These are phyloP conservation scores for Cladophialophora immunda DNA, from an alignment of 2,329 filamentous ascomycete species.

Conservation along the genomic window DNA sequence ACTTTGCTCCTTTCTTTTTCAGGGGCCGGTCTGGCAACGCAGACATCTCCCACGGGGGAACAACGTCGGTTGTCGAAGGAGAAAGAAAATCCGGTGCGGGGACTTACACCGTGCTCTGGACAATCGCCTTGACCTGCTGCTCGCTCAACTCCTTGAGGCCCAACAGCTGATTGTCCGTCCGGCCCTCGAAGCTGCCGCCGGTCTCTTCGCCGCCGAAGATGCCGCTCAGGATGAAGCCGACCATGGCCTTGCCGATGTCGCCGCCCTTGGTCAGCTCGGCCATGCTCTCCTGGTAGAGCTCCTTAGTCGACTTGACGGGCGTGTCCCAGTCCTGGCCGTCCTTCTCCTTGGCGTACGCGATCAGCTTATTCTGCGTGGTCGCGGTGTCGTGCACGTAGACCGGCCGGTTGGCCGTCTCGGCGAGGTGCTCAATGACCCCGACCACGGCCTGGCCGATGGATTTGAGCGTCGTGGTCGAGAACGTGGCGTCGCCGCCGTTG, in stretches of 20 bases:
- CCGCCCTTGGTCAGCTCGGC: conserved; percentile 43
- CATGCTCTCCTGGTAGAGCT: conserved; percentile 42
- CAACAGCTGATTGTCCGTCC: conserved; percentile 51
- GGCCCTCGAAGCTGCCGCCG: conserved; percentile 42
- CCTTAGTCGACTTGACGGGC: conserved; percentile 24
- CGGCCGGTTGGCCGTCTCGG: conserved; percentile 62
- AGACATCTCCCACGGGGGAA: not conserved
- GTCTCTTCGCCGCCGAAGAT: conserved; percentile 47
- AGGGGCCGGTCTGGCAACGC: not conserved
- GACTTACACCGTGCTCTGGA: conserved; percentile 33
- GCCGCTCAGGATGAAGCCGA: conserved; percentile 44
- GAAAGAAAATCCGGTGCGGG: not conserved
- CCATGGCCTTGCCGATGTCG: conserved; percentile 37
- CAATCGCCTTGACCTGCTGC: conserved; percentile 45
- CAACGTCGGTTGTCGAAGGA: not conserved
- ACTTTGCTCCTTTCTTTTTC: not conserved
- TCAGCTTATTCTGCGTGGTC: conserved; percentile 56
- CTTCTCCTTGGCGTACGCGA: conserved; percentile 47
- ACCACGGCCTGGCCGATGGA: conserved; percentile 60
- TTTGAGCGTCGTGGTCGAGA: conserved; percentile 60
- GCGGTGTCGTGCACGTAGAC: conserved; percentile 58
- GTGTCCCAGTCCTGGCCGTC: conserved; percentile 39
- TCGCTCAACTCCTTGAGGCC: conserved; percentile 48
- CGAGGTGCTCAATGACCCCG: conserved; percentile 58
- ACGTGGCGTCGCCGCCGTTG: conserved; percentile 60